Conservation (phyloP, 1,284 basidiomycete genomes). For the Ustilago nuda region DNA sequence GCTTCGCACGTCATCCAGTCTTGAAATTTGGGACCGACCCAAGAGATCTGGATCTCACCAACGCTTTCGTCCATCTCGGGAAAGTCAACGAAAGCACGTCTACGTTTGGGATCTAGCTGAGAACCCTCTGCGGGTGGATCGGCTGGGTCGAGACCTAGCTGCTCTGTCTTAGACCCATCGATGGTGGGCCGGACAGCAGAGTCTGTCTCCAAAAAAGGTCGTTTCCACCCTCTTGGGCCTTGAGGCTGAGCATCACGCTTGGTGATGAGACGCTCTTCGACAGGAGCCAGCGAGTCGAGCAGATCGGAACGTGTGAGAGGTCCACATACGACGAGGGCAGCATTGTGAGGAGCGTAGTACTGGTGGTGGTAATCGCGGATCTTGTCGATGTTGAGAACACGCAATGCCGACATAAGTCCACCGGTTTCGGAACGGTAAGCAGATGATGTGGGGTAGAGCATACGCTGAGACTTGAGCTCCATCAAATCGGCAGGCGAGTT, state of each 20-base stretch:
- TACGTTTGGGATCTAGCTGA: constrained; percentile 49
- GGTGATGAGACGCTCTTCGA: constrained; percentile 60
- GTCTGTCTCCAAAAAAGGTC: constrained; percentile 91
- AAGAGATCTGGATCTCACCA: constrained; percentile 85
- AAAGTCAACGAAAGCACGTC: constrained; percentile 82
- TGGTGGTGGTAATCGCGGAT: constrained; percentile 83
- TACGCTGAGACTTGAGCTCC: constrained; percentile 75
- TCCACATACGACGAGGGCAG: constrained; percentile 84
- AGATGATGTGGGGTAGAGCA: constrained; percentile 83
- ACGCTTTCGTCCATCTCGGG: constrained; percentile 97
- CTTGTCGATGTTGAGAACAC: constrained; percentile 90
- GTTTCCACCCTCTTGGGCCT: constrained; percentile 84
- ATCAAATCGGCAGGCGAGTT: constrained; percentile 92
- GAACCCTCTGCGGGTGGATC: constrained; percentile 49
- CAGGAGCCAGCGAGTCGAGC: constrained; percentile 75
- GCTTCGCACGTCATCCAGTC: constrained; percentile 84
- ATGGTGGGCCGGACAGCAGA: constrained; percentile 76
- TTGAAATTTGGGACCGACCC: constrained; percentile 81
- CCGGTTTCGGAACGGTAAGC: constrained; percentile 97
- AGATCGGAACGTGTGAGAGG: constrained; percentile 75
- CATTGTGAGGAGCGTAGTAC: constrained; percentile 95
- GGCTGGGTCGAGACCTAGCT: constrained; percentile 57
- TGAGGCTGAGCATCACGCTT: constrained; percentile 72
- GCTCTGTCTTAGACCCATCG: constrained; percentile 51
- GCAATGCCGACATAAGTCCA: constrained; percentile 90